A percentile compares a stretch with the other conserved stretches of the same genome.
These are phyloP conservation scores for Simmondsia chinensis DNA, from an alignment of 148 eudicot species.

Conservation along the genomic window DNA sequence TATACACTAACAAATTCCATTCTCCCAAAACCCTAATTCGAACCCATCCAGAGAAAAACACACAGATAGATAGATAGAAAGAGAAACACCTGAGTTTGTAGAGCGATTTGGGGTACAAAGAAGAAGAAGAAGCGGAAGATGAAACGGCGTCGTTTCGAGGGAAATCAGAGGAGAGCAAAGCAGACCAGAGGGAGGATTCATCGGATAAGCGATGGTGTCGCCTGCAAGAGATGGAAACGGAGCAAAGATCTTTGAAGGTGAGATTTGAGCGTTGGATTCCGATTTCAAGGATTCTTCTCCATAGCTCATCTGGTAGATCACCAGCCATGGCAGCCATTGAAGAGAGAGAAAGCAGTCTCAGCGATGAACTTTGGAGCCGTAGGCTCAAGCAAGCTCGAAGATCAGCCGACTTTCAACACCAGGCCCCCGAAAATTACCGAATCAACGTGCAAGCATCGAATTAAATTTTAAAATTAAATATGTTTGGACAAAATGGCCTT, in stretches of 20 bases:
- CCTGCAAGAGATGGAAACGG: slow-evolving; percentile 53
- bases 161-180: slow-evolving; percentile 50
- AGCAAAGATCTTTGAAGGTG: slow-evolving; percentile 51
- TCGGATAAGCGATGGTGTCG: slow-evolving; percentile 42
- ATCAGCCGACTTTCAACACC: too few relatives aligned
- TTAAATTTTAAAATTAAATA: too few relatives aligned
- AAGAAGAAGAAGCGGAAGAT: background rate
- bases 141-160: slow-evolving; percentile 6
- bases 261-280: slow-evolving; percentile 30
- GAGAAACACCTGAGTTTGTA: slow-evolving; percentile 36
- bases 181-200: slow-evolving; percentile 56
- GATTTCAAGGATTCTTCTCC: slow-evolving; percentile 52
- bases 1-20: background rate
- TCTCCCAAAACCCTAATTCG: background rate
- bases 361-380: too few relatives aligned
- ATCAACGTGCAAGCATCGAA: too few relatives aligned
- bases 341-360: too few relatives aligned
- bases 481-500: too few relatives aligned
- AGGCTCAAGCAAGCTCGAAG: too few relatives aligned
- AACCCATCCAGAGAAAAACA: background rate
- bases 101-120: slow-evolving; percentile 24
- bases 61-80: background rate
- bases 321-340: too few relatives aligned
- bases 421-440: too few relatives aligned
- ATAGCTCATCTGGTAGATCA: slow-evolving; percentile 71